Evolutionary conservation across 768 basidiomycete genomes (phyloP), one percentile per base, ranked within the genome.

Genomic region (Suillus occidentalis): DNA sequence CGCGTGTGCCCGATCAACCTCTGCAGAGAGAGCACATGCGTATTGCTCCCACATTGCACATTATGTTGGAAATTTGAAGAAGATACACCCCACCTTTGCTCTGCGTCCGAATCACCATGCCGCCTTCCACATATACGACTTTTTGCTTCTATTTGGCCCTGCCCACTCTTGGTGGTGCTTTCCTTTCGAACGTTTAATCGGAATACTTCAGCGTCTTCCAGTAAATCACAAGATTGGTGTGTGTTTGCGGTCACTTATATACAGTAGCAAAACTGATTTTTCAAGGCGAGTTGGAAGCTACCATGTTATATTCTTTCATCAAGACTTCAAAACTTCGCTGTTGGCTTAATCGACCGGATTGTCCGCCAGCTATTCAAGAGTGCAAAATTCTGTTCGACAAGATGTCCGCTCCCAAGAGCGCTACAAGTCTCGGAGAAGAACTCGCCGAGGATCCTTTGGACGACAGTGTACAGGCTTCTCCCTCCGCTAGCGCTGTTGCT

Each of bases 191-290:
- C 66, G 75, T 20, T 73, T 72, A 42, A 78, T 76, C 57, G 70
- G 73, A 39, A 63, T 75, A 8, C 65, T 80, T 16, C 77, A 77
- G 49, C 63, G 67, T 8, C 53, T 71, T 14, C 67, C 70, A 16
- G 77, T 73, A 1, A 81, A 80, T 61, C 57, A 52, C 4, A 74
- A 73, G 60, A 71, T 73, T 43, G 78, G 78, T 80, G 55, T 28
- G 28, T 28, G 28, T 28, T 28, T 28, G 28, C 28, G 28, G 28
- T 28, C 28, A 28, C 28, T 28, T 28, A 28, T 28, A 28, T 28
- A 28, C 28, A 28, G 28, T 22, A 22, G n/a, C 1, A 6, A 4
- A 10, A 59, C 45, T 65, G 31, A 65, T 34, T 22, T 14, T 10
- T 20, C 4, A n/a, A 67, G 66, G 66, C 3, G 14, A 67, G 45